Percentiles rank a stretch among this genome's conserved stretches.
phyloP scores from a whole-genome alignment of 2,329 filamentous ascomycete genomes.

The Sarocladiaceae sp. region DNA sequence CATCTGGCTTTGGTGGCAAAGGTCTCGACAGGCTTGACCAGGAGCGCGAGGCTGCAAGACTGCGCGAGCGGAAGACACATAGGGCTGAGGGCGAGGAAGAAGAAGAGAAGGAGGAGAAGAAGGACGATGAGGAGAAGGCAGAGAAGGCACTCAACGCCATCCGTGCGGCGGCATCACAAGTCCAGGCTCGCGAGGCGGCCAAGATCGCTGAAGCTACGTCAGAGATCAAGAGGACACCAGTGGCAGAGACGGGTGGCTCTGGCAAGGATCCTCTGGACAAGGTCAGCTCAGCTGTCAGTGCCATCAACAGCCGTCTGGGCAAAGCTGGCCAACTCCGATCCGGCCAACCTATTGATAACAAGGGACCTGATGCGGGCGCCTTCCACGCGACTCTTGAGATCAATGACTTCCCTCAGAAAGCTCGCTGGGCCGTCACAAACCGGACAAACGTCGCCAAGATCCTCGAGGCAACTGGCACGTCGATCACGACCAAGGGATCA shows the following conservation, averaged over 20 bases:
- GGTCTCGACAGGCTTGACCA: conserved; percentile 88
- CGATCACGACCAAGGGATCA: conserved; percentile 93
- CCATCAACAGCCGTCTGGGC: conserved; percentile 85
- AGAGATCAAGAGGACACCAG: conserved; percentile 40
- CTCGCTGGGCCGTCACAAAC: conserved; percentile 97
- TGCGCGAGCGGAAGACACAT: conserved; percentile 81
- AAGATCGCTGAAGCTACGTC: conserved; percentile 34
- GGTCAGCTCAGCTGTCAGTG: conserved; percentile 82
- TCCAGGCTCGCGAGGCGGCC: conserved; percentile 45
- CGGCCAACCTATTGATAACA: conserved; percentile 95
- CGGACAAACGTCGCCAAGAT: conserved; percentile 98
- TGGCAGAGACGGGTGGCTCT: conserved; percentile 50
- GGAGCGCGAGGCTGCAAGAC: conserved; percentile 79
- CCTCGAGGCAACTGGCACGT: conserved; percentile 86
- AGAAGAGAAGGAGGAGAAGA: conserved; percentile 70
- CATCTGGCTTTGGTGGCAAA: conserved; percentile 88
- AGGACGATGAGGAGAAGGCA: conserved; percentile 63
- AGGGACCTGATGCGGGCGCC: conserved; percentile 91
- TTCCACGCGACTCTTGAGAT: conserved; percentile 98
- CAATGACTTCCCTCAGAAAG: conserved; percentile 99
- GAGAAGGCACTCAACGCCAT: conserved; percentile 62
- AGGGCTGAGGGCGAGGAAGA: conserved; percentile 82
- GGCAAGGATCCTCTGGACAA: conserved; percentile 70
- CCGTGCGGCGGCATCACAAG: conserved; percentile 53
- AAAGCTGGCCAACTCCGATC: conserved; percentile 84